Conservation (phyloP, 805 yeast genomes). For the Saccharomycopsis guyanensis region DNA sequence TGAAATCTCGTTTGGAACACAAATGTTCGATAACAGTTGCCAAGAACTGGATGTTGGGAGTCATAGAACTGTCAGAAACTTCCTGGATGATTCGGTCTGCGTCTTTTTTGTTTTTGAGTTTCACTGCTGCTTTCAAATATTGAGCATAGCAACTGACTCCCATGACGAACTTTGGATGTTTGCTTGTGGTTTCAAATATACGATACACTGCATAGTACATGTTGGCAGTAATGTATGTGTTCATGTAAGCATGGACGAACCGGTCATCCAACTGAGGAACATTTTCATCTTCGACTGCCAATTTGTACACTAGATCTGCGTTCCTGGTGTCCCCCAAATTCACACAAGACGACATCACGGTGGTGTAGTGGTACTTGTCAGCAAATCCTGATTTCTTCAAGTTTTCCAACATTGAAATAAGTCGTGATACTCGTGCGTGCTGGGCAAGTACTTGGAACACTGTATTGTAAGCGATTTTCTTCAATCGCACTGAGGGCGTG, state of each 20-base stretch:
- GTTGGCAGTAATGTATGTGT: not conserved
- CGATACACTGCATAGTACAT: not conserved
- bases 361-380: not conserved
- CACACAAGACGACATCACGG: not conserved
- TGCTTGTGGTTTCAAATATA: not conserved
- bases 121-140: not conserved
- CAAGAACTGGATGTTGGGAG: not conserved
- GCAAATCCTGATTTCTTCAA: not conserved
- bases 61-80: not conserved
- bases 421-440: not conserved
- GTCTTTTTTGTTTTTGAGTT: not conserved
- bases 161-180: not conserved
- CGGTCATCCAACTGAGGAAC: not conserved
- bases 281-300: no score
- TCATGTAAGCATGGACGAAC: slow-evolving; percentile 1
- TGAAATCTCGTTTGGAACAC: not conserved
- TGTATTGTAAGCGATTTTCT: not conserved
- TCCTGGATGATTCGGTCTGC: not conserved
- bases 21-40: not conserved
- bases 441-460: not conserved
- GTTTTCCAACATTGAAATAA: not conserved
- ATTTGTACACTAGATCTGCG: not conserved
- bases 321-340: not conserved
- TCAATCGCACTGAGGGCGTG: not conserved
- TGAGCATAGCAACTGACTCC: not conserved